phyloP scores from a whole-genome alignment of 495 filamentous ascomycete genomes.

The Chaetomium tenue region DNA sequence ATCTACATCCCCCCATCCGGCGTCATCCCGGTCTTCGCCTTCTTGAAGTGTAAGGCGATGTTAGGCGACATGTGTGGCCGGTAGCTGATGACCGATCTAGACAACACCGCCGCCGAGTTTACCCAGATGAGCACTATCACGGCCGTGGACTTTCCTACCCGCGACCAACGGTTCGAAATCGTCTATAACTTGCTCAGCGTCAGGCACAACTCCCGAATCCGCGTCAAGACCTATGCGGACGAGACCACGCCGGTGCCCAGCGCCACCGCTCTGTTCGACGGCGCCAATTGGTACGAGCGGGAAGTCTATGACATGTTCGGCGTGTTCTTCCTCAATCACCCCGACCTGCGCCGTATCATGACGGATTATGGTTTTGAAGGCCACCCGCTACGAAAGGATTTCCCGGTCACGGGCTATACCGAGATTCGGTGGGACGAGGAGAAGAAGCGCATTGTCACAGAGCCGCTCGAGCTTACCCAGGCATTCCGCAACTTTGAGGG shows the following conservation, averaged over 20 bases:
- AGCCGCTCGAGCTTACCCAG: slow-evolving; percentile 95
- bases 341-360: slow-evolving; percentile 97
- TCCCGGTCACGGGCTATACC: slow-evolving; percentile 97
- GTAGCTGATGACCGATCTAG: slow-evolving; percentile 28
- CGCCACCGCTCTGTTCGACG: slow-evolving; percentile 81
- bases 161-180: slow-evolving; percentile 92
- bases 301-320: slow-evolving; percentile 98
- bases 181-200: slow-evolving; percentile 97
- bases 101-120: slow-evolving; percentile 95
- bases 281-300: slow-evolving; percentile 98
- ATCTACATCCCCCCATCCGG: slow-evolving; percentile 88
- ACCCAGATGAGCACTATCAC: slow-evolving; percentile 91
- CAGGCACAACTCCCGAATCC: slow-evolving; percentile 91
- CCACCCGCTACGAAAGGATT: slow-evolving; percentile 95
- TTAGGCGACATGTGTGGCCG: not conserved
- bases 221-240: slow-evolving; percentile 98
- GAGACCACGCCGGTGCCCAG: slow-evolving; percentile 93
- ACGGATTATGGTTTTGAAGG: slow-evolving; percentile 99
- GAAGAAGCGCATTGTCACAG: slow-evolving; percentile 98
- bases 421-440: slow-evolving; percentile 98
- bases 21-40: slow-evolving; percentile 85
- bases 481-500: slow-evolving; percentile 99
- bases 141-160: slow-evolving; percentile 91
- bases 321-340: slow-evolving; percentile 93
- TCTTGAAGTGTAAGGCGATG: slow-evolving; percentile 70